A percentile compares a stretch with the other conserved stretches of the same genome.
phyloP scores from a whole-genome alignment of 192 early-diverging fungal genomes.

The Gonapodya prolifera region DNA sequence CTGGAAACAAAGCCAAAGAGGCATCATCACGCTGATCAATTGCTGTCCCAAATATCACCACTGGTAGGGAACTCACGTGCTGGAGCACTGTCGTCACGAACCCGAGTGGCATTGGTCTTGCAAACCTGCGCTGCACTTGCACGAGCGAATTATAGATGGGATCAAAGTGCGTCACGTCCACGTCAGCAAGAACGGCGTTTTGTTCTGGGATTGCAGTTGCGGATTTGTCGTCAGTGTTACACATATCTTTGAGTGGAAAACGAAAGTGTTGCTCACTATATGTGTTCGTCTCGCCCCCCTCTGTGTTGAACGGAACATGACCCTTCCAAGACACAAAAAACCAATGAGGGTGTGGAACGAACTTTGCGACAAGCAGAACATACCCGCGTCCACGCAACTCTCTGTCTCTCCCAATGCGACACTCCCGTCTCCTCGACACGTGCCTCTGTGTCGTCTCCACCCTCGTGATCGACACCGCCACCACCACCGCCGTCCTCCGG shows the following conservation, averaged over 20 bases:
- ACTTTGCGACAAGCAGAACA: neutral
- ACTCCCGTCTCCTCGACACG: neutral
- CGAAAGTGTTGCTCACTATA: neutral
- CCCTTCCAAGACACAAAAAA: too few species aligned
- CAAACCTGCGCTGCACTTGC: neutral
- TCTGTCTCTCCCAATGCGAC: neutral
- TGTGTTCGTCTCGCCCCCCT: too few species aligned
- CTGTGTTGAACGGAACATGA: too few species aligned
- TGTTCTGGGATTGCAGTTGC: too few species aligned
- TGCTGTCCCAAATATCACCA: too few species aligned
- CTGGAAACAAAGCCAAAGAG: neutral
- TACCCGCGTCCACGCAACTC: neutral
- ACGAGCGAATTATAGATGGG: neutral
- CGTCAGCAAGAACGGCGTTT: neutral
- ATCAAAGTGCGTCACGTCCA: neutral
- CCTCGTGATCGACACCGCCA: neutral
- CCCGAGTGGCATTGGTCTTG: slow-evolving; percentile 1
- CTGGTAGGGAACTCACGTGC: slow-evolving; percentile 3
- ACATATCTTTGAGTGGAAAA: neutral
- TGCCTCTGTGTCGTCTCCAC: neutral
- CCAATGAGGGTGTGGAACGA: too few species aligned
- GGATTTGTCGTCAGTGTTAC: too few species aligned
- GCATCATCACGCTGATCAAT: neutral
- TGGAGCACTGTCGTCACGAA: neutral
- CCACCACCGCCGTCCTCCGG: neutral